Evolutionary conservation across 768 basidiomycete species (phyloP), one percentile per base, ranked within the genome.

Genomic region (Nidularia pulvinata): DNA sequence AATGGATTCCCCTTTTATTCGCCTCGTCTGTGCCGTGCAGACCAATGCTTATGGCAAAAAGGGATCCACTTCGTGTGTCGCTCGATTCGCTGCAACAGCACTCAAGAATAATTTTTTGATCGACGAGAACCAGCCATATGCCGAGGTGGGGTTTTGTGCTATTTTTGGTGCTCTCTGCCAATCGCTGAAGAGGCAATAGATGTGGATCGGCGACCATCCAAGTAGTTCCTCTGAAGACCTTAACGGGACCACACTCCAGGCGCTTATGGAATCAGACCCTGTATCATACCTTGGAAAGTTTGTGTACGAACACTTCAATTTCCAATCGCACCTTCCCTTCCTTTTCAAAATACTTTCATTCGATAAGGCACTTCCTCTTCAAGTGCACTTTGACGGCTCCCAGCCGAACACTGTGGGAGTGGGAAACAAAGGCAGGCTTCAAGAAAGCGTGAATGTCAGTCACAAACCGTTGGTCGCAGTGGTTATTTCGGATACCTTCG

Each of bases 111-210:
- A 46, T 22, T 46, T 46, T 19, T 13, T 46, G 10, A 46, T 46
- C 9, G 45, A 46, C 45, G 45, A 46, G 45, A 46, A 46, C 45
- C 45, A 46, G 45, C 45, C 45, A 46, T 46, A 46, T 25, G 45
- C 11, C 10, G 45, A 25, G 45, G 45, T 46, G 22, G 22, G 45
- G 10, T 13, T 9, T 19, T 1, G 9, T 46, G 13, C 10, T 46
- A 46, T 46, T 25, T 13, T 9, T 9, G 22, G 9, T 22, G 9
- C 9, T 13, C 45, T 46, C 2, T 13, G 10, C 19, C 10, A 9
- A 46, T 46, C 9, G 9, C 45, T 46, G 22, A 25, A 1, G 2
- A 10, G 16, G 10, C 10, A 16, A 16, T 16, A 39, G 37, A 39
- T 39, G 37, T 39, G 37, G 37, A 39, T 39, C 37, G 16, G 37